Percentiles rank a stretch among this genome's conserved stretches.
These are phyloP conservation scores for Ormosia semicastrata DNA, from an alignment of 306 rosid genomes.

Conservation along the genomic window DNA sequence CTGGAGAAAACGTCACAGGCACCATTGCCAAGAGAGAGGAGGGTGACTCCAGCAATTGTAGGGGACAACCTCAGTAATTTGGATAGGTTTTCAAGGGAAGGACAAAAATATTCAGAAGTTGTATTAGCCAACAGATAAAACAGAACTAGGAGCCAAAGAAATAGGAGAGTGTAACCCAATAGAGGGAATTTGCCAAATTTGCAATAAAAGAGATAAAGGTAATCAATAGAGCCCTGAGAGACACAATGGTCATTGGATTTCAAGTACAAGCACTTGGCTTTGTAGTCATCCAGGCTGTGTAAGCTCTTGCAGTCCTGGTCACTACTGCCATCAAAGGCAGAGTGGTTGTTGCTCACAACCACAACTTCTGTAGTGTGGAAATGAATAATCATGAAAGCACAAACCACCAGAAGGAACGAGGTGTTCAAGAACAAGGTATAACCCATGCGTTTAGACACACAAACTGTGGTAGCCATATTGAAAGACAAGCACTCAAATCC, in stretches of 20 bases:
- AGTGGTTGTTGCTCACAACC: neutral
- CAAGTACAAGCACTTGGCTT: conserved; percentile 38
- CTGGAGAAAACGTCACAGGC: conserved; percentile 46
- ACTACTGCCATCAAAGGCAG: neutral
- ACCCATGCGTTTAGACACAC: conserved; percentile 6
- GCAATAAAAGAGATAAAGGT: conserved; percentile 45
- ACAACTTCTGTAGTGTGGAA: conserved; percentile 30
- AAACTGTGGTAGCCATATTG: conserved; percentile 11
- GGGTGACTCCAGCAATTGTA: conserved; percentile 51
- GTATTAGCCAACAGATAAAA: conserved; percentile 44
- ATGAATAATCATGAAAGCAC: conserved; percentile 27
- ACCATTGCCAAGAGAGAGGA: conserved; percentile 48
- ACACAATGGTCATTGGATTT: conserved; percentile 38
- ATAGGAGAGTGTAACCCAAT: conserved; percentile 34
- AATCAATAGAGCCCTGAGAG: conserved; percentile 42
- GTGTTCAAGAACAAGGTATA: conserved; percentile 48
- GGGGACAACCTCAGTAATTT: conserved; percentile 40
- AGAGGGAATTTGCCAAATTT: conserved; percentile 36
- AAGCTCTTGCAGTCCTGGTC: conserved; percentile 38
- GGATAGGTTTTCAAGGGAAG: conserved; percentile 45
- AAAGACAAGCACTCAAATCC: neutral
- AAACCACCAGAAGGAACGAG: conserved; percentile 36
- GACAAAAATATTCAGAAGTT: conserved; percentile 43
- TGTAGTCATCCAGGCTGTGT: conserved; percentile 20
- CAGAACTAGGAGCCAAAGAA: conserved; percentile 37